Base-by-base conservation (phyloP, 441 rosid species). In the Hura crepitans region DNA sequence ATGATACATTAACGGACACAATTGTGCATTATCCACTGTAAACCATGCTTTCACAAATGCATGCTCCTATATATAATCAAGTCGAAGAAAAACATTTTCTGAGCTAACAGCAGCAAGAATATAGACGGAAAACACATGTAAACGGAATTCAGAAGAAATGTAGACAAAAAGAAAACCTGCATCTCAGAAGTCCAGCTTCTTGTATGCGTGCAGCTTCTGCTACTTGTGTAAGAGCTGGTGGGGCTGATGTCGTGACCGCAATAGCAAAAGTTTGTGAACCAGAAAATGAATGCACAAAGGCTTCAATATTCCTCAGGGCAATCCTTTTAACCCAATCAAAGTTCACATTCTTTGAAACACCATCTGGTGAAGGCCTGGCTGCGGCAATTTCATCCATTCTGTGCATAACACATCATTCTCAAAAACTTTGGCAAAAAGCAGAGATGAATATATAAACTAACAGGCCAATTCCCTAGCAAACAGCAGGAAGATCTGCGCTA, bases 121-220 rank as follows among this genome's bases (percentile, higher is more conserved):
- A 30, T 17, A 58, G n/a, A 27, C 5, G 15, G 17, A 9, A 20
- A 15, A 33, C 18, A 61, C 7, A 64, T 46, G 50, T 30, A 42
- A 28, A 17, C 18, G 9, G 4, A 46, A 3, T 64, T 64, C 4
- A 64, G 28, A 43, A 53, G 20, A 35, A 72, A 56, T 42, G 28
- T 6, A 13, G 42, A 51, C 17, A 11, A 57, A 60, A 54, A 49
- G 17, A 13, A 33, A 62, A 82, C 87, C 85, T 85, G 87, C 85
- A 85, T 81, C 85, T 80, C 49, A 85, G 84, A 70, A 81, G 80
- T 50, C 84, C 89, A 53, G 85, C 87, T 79, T 80, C 87, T 66
- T 75, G 79, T 68, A 83, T 85, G 27, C 75, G 74, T 23, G 78
- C 78, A 65, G 75, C 79, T 76, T 85, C 81, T 1, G 84, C 75